Conservation (phyloP, 1,284 basidiomycete species). For the Apiotrichum gracile region DNA sequence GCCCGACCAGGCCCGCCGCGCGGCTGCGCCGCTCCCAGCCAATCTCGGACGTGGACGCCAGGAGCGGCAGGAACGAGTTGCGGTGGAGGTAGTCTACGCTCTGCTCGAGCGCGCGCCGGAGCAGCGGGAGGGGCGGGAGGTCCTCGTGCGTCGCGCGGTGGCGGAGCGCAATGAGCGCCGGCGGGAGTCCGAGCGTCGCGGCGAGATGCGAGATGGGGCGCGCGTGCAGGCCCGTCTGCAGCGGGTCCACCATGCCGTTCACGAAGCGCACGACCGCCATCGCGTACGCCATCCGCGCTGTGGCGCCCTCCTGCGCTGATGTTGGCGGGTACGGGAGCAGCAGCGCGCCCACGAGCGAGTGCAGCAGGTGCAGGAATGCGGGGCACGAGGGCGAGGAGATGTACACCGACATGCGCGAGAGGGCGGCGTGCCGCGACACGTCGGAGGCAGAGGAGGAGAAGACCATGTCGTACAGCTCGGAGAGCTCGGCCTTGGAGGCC, state of each 20-base stretch:
- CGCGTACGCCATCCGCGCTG: constrained; percentile 57
- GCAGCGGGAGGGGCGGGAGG: constrained; percentile 73
- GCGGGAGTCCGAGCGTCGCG: constrained; percentile 73
- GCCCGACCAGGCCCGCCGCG: constrained; percentile 44
- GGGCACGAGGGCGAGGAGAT: constrained; percentile 65
- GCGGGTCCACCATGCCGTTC: constrained; percentile 88
- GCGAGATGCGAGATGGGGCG: constrained; percentile 86
- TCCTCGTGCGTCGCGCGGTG: constrained; percentile 96
- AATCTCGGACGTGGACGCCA: constrained; percentile 53
- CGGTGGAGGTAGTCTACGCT: constrained; percentile 59
- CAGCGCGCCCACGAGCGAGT: constrained; percentile 61
- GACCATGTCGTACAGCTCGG: constrained; percentile 73
- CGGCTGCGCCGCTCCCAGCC: constrained; percentile 48
- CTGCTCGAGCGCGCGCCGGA: constrained; percentile 69
- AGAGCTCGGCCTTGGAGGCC: constrained; percentile 66
- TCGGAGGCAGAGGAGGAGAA: constrained; percentile 62
- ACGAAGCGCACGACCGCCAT: constrained; percentile 73
- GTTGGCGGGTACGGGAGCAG: constrained; percentile 53
- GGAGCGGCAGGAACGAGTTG: constrained; percentile 66
- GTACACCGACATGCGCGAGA: constrained; percentile 67
- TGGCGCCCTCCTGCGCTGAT: constrained; percentile 56
- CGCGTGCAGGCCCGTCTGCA: constrained; percentile 71
- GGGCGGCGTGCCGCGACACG: constrained; percentile 56
- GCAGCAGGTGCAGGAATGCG: constrained; percentile 53
- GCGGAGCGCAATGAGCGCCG: constrained; percentile 86